Evolutionary conservation across 257 asterid species (phyloP).

Genomic region (Nicotiana attenuata): DNA sequence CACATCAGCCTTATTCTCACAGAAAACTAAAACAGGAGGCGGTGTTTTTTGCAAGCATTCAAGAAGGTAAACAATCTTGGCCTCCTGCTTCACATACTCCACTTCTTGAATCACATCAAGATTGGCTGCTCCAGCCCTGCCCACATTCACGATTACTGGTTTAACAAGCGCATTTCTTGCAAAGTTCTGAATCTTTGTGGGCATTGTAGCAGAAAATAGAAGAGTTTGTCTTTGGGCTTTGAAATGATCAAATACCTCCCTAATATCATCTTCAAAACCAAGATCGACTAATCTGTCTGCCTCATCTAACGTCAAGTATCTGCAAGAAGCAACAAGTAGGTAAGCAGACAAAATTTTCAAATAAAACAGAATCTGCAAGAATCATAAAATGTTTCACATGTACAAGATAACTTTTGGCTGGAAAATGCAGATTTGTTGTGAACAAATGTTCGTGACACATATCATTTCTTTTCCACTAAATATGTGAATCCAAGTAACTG

Average conservation of each 20-base stretch:
- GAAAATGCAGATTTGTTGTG: too few species aligned
- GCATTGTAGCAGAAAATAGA: conserved; percentile 91
- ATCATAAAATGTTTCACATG: background rate
- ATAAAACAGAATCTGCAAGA: background rate
- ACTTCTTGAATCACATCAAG: conserved; percentile 84
- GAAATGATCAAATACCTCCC: conserved; percentile 91
- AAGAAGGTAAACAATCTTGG: conserved; percentile 76
- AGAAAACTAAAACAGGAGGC: conserved; percentile 68
- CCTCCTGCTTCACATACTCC: conserved; percentile 81
- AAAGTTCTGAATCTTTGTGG: conserved; percentile 73
- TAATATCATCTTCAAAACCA: conserved; percentile 83
- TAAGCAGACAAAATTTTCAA: background rate
- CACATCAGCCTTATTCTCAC: conserved; percentile 81
- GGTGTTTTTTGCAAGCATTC: conserved; percentile 81
- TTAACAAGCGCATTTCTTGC: conserved; percentile 79
- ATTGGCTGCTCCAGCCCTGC: conserved; percentile 90
- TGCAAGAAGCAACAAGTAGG: conserved; percentile 21
- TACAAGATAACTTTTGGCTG: background rate
- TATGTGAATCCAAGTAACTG: background rate
- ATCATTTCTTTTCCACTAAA: background rate
- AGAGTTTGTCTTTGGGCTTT: conserved; percentile 90
- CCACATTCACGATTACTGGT: conserved; percentile 78
- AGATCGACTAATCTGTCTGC: conserved; percentile 78
- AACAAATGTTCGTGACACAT: background rate
- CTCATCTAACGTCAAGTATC: conserved; percentile 67